Base-by-base conservation (phyloP, 129 eudicot genomes). In the Silybum marianum region DNA sequence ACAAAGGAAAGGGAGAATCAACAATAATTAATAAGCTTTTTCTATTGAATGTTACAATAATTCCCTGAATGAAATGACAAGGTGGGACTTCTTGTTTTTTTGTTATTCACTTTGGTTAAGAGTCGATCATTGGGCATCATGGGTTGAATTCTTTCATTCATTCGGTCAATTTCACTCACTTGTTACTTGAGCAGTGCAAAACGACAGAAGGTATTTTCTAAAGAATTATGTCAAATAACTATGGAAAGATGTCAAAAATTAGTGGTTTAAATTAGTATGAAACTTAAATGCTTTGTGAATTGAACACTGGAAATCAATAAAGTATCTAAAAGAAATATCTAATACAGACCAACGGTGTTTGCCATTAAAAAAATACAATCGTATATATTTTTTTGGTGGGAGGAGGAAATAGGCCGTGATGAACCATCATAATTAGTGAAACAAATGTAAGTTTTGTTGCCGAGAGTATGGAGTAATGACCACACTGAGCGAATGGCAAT, bases 91-190 rank as follows among this genome's bases (percentile, higher is more conserved):
- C 28, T 21, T 82, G 66, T 23, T 72, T 26, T 68, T 36, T 38
- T 70, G 65, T 70, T 82, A 70, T 82, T 78, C 83, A 71, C 86
- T 83, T 77, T 83, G 69, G 58, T 77, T 83, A 40, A 40, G 66
- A 40, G 69, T 83, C 82, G 78, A 83, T 83, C 86, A 38, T 77
- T 71, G 38, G 82, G 86, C 51, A 83, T 83, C 82, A 71, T 51
- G 9, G 25, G 69, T 83, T 83, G 73, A 76, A 40, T 77, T 18
- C 36, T 39, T 77, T 58, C 11, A 2, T 77, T 58, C 18, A 2
- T 19, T 71, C 65, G 74, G 78, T 76, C 86, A 83, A 69, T 70
- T 76, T 12, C 72, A 7, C 34, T 40, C 24, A 62, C 2, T 40
- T 77, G 40, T 70, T 38, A 76, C 51, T 32, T 12, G 13, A 54